Base-by-base conservation (phyloP, 768 basidiomycete genomes). In the Cystobasidium tubakii region DNA sequence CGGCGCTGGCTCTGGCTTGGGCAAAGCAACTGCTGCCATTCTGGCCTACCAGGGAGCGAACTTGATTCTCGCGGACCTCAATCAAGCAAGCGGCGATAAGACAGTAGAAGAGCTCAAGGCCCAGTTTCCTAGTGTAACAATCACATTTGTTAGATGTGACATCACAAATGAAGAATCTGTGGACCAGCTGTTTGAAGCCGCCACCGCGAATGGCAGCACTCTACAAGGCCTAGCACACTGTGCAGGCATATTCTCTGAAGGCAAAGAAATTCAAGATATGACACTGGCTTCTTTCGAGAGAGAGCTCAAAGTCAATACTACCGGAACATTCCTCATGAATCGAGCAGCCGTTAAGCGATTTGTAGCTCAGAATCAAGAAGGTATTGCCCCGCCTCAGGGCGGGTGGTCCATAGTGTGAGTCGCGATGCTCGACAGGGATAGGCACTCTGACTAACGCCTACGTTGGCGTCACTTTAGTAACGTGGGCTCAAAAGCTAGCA, bases 251-350 rank as follows among this genome's bases (percentile, higher is more conserved):
- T 73, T 73, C 63, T 29, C 33, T 12, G 66, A 44, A 29, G 72
- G 72, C 12, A 73, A 73, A 66, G 57, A 62, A 13, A 65, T 73
- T 39, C 29, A 43, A 36, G 42, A 73, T n/a, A 44, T 31, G 36
- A 46, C 72, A 19, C 62, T 73, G 12, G 72, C 72, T 6, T 27
- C 64, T 19, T 50, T 73, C 27, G 72, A 73, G 25, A n/a, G 36
- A 13, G 72, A 73, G 25, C 72, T 73, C 42, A 65, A 66, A 33
- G 72, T 73, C 34, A 73, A 73, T 39, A 50, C 62, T 3, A 73
- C 57, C 50, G 72, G 72, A 21, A 73, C 72, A 34, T 73, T 73
- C 64, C 43, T 73, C 36, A 50, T 65, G 72, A 73, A 73, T 42
- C 10, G 53, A 25, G 42, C 15, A 7, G 72, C 57, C 12, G 72